Base-by-base conservation (phyloP, 352 stramenopile genomes). In the Bremia lactucae region DNA sequence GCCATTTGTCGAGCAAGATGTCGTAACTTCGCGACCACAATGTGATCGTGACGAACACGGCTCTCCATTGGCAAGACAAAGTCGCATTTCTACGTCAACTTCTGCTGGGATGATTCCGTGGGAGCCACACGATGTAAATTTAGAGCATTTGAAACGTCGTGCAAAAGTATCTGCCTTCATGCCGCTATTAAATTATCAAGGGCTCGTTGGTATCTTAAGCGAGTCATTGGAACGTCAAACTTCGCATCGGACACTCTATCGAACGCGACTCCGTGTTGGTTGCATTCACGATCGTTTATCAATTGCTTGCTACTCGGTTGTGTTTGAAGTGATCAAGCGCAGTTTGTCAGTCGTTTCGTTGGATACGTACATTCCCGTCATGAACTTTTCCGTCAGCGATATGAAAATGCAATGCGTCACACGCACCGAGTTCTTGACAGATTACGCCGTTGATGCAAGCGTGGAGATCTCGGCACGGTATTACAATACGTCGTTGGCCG, bases 261-360 rank as follows among this genome's bases (percentile, higher is more conserved):
- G 67, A 14, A 54, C 71, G 5, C 77, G 74, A 8, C 49, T 90
- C 25, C 76, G 79, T n/a, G 55, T 82, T 25, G 76, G 76, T 7
- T 63, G 73, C 18, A 65, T 91, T 8, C 76, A 90, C 39, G 81
- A 94, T 38, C 60, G 59, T 0, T 58, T 94, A 19, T 78, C 59
- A 1, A 49, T 88, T 6, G 62, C 64, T 1, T 90, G 77, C 49
- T 79, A 81, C 46, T 85, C 72, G 1, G 60, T 94, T 9, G 71
- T 94, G 19, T 91, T 91, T 31, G 81, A 94, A 62, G 81, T 94
- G 22, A 90, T 94, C 52, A 94, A 94, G 57, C 65, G 79, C 6
- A 92, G 79, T 28, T 55, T 94, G n/a, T 91, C 81, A 7, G 63
- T 91, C 6, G 77, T 94, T 4, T 85, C 82, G 0, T 52, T 94